Conservation (phyloP, 1,284 basidiomycete genomes). For the Singerocomus inundabilis region DNA sequence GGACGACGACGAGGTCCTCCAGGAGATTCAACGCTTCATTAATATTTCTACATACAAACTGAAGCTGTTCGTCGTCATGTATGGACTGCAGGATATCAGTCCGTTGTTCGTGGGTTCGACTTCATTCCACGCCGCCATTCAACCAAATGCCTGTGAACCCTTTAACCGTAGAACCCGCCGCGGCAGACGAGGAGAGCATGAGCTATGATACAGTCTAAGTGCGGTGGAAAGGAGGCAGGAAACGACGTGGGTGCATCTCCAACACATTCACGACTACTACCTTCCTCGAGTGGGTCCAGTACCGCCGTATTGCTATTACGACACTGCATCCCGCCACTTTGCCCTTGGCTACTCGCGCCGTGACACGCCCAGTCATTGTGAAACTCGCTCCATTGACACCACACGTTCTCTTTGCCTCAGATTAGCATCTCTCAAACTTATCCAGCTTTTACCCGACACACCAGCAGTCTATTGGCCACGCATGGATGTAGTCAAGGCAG, state of each 20-base stretch:
- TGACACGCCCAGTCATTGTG: neutral
- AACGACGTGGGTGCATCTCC: too few species aligned
- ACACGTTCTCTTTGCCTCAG: neutral
- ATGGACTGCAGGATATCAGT: neutral
- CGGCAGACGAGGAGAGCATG: too few species aligned
- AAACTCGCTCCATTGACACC: neutral
- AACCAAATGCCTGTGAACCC: conserved; percentile 2
- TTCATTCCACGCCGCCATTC: neutral
- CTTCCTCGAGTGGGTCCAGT: too few species aligned
- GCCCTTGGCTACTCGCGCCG: too few species aligned
- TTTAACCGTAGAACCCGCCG: too few species aligned
- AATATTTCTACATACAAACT: neutral
- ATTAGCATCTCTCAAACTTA: neutral
- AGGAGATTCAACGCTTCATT: neutral
- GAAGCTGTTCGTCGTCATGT: conserved; percentile 1
- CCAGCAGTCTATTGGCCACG: neutral
- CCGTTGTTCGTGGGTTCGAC: neutral
- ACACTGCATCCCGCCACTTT: too few species aligned
- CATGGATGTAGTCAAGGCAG: conserved; percentile 98
- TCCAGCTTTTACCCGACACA: neutral
- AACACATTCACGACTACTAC: too few species aligned
- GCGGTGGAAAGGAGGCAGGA: too few species aligned
- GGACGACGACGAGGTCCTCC: too few species aligned
- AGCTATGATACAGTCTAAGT: too few species aligned
- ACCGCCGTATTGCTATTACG: too few species aligned